Evolutionary conservation across 83 land plant species (phyloP).

Genomic region (Picea engelmannii): DNA sequence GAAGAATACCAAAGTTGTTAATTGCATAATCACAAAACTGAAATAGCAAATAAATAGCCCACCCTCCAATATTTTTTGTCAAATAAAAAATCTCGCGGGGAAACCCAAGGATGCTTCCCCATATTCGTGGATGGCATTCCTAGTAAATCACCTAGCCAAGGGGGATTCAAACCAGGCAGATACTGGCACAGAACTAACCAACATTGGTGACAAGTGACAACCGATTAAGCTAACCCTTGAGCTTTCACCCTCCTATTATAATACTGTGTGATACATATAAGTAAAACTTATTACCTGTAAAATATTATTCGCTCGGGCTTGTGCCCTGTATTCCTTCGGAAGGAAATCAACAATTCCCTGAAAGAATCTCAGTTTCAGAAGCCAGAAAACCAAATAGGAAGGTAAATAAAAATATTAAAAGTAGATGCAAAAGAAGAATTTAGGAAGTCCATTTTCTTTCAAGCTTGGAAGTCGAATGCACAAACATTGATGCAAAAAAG

Average conservation of each 20-base stretch:
- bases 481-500: not conserved
- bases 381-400: not conserved
- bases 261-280: not conserved
- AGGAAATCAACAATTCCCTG: slow-evolving; percentile 74
- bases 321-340: slow-evolving; percentile 63
- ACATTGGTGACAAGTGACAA: too few relatives aligned
- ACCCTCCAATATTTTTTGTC: not conserved
- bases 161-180: too few relatives aligned
- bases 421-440: not conserved
- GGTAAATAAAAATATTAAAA: not conserved
- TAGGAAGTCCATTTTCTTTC: not conserved
- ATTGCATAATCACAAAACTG: not conserved
- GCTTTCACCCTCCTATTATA: not conserved
- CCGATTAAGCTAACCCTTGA: not conserved
- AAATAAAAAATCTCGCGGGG: not conserved
- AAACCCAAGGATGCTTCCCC: not conserved
- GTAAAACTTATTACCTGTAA: slow-evolving; percentile 43
- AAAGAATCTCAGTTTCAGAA: not conserved
- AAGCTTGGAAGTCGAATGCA: not conserved
- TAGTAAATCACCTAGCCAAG: too few relatives aligned
- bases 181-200: too few relatives aligned
- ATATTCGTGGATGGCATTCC: too few relatives aligned
- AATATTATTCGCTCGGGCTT: slow-evolving; percentile 71
- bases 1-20: slow-evolving; percentile 14
- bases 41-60: not conserved